Conservation (phyloP, 192 early-diverging fungal genomes). For the Coemansia sp. region DNA sequence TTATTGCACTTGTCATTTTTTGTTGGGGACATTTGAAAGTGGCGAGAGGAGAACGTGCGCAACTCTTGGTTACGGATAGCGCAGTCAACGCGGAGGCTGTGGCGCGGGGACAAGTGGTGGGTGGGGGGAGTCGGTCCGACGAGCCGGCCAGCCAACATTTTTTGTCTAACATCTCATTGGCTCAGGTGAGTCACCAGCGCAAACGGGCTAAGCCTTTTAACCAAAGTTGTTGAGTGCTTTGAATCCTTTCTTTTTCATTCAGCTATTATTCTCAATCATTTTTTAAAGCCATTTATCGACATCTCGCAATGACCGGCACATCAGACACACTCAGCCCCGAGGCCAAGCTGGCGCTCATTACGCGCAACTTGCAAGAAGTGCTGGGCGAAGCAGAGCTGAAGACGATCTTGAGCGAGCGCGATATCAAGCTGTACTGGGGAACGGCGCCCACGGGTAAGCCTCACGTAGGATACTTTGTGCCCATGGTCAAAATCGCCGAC, state of each 20-base stretch:
- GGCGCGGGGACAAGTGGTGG: neutral
- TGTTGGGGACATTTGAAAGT: neutral
- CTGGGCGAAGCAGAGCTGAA: slow-evolving; percentile 88
- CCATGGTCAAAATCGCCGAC: slow-evolving; percentile 98
- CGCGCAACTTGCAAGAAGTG: slow-evolving; percentile 91
- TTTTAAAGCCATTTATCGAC: neutral
- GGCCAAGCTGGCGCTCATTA: slow-evolving; percentile 82
- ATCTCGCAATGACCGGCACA: slow-evolving; percentile 24
- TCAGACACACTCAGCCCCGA: slow-evolving; percentile 39
- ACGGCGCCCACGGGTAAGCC: slow-evolving; percentile 95
- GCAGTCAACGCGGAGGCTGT: neutral
- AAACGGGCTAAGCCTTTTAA: neutral
- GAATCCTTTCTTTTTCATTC: slow-evolving; percentile 5
- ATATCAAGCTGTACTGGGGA: slow-evolving; percentile 96
- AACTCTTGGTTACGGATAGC: neutral
- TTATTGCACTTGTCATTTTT: neutral
- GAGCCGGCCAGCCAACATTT: neutral
- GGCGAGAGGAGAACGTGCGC: neutral
- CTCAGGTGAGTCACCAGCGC: neutral
- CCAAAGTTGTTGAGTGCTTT: neutral
- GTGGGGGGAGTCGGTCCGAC: neutral
- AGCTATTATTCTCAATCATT: slow-evolving; percentile 6
- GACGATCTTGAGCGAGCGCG: slow-evolving; percentile 81
- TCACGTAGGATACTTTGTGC: slow-evolving; percentile 97
- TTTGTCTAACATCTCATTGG: neutral